phyloP scores from a whole-genome alignment of 257 asterid genomes.

The Solanum sparsipilum region DNA sequence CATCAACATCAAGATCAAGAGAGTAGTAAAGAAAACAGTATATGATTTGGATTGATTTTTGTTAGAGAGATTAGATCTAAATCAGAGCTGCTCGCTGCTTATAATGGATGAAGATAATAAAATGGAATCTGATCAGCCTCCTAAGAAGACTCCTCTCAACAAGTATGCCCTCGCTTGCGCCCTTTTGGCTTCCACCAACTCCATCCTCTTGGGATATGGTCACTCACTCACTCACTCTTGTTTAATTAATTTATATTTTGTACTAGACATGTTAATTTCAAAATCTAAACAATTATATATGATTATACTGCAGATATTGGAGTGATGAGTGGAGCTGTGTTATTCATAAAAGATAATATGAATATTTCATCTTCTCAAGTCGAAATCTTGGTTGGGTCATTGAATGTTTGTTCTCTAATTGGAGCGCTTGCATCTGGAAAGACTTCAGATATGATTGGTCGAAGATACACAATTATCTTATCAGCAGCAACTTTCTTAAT shows the following conservation, averaged over 20 bases:
- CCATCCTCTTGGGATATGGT: constrained; percentile 83
- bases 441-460: constrained; percentile 71
- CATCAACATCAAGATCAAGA: background rate
- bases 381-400: constrained; percentile 59
- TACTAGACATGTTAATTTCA: background rate
- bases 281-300: background rate
- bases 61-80: background rate
- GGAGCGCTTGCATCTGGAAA: constrained; percentile 77
- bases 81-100: background rate
- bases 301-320: constrained; percentile 45
- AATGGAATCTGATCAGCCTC: background rate
- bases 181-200: constrained; percentile 71
- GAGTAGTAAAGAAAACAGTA: background rate
- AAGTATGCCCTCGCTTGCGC: constrained; percentile 64
- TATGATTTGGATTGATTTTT: background rate
- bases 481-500: constrained; percentile 57
- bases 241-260: background rate
- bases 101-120: background rate
- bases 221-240: background rate
- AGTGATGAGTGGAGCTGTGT: constrained; percentile 76
- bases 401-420: constrained; percentile 51
- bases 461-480: constrained; percentile 71
- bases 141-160: constrained; percentile 19
- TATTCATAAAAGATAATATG: constrained; percentile 51
- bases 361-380: constrained; percentile 42